phyloP scores from a whole-genome alignment of 495 filamentous ascomycete species.

The Penicillium crystallinum region DNA sequence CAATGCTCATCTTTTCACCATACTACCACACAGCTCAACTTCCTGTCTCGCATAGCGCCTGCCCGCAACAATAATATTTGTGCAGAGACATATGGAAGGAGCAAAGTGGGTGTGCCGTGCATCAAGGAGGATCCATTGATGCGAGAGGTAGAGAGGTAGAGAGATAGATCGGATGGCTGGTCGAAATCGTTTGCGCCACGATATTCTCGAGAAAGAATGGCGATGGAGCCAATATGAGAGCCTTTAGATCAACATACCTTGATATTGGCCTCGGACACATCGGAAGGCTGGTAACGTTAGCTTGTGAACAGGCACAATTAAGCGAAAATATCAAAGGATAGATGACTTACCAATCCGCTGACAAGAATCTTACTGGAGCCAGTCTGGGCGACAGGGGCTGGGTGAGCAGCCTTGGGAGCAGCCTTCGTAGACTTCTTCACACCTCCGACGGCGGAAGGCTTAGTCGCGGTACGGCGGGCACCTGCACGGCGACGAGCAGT shows the following conservation, averaged over 20 bases:
- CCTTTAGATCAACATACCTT: slow-evolving; percentile 95
- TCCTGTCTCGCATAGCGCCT: slow-evolving; percentile 36
- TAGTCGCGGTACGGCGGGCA: slow-evolving; percentile 49
- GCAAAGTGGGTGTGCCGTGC: slow-evolving; percentile 30
- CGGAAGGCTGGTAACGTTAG: slow-evolving; percentile 73
- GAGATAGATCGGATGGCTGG: slow-evolving; percentile 33
- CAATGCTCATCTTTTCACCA: slow-evolving; percentile 25
- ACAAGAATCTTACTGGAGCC: slow-evolving; percentile 91
- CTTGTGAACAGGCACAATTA: neutral
- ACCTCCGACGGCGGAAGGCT: slow-evolving; percentile 63
- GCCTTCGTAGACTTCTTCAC: slow-evolving; percentile 74
- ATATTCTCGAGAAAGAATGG: slow-evolving; percentile 45
- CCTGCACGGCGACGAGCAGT: slow-evolving; percentile 37
- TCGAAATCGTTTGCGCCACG: slow-evolving; percentile 37
- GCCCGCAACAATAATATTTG: slow-evolving; percentile 20
- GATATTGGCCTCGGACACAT: slow-evolving; percentile 91
- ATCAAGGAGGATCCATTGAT: slow-evolving; percentile 24
- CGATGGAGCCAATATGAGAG: slow-evolving; percentile 52
- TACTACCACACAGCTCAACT: slow-evolving; percentile 46
- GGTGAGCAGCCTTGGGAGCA: slow-evolving; percentile 58
- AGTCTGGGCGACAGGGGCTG: slow-evolving; percentile 52
- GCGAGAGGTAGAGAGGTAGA: slow-evolving; percentile 24
- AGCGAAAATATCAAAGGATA: neutral
- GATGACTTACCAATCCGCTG: slow-evolving; percentile 81
- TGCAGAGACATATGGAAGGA: slow-evolving; percentile 39